phyloP scores from a whole-genome alignment of 2,329 filamentous ascomycete genomes.

The Tolypocladium tropicale region DNA sequence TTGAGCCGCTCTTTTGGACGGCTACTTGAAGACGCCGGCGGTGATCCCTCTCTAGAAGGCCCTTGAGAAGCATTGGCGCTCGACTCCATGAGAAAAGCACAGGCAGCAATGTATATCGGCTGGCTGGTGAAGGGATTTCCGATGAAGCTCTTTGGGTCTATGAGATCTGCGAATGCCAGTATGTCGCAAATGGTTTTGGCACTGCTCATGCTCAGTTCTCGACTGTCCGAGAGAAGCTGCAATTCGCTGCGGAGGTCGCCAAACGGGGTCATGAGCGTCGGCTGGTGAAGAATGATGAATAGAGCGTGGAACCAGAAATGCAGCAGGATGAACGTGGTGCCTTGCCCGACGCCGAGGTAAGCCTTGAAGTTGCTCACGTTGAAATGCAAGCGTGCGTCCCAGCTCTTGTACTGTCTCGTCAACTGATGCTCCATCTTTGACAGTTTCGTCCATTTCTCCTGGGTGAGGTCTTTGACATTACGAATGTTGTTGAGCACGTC shows the following conservation, averaged over 20 bases:
- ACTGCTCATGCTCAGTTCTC: constrained; percentile 75
- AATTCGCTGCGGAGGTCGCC: constrained; percentile 47
- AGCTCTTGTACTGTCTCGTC: constrained; percentile 59
- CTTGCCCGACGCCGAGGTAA: constrained; percentile 70
- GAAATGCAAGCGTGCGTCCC: constrained; percentile 69
- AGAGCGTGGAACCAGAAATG: constrained; percentile 86
- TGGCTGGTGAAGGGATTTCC: constrained; percentile 86
- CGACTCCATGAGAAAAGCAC: constrained; percentile 79
- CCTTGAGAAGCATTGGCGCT: constrained; percentile 56
- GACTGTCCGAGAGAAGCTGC: constrained; percentile 68
- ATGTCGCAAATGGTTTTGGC: constrained; percentile 91
- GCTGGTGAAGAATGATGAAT: constrained; percentile 77
- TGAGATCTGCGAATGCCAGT: constrained; percentile 72
- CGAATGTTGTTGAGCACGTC: constrained; percentile 77
- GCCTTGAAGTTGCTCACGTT: constrained; percentile 79
- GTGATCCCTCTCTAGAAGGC: constrained; percentile 46
- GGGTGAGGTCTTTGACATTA: constrained; percentile 61
- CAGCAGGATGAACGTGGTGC: constrained; percentile 76
- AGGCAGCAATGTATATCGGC: constrained; percentile 85
- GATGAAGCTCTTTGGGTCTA: constrained; percentile 76
- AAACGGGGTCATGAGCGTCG: constrained; percentile 71
- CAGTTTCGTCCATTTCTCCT: constrained; percentile 62
- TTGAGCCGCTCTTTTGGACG: constrained; percentile 6
- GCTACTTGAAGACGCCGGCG: constrained; percentile 17
- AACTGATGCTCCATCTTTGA: constrained; percentile 72